phyloP scores from a whole-genome alignment of 208 protist genomes.

The Leishmania guyanensis region DNA sequence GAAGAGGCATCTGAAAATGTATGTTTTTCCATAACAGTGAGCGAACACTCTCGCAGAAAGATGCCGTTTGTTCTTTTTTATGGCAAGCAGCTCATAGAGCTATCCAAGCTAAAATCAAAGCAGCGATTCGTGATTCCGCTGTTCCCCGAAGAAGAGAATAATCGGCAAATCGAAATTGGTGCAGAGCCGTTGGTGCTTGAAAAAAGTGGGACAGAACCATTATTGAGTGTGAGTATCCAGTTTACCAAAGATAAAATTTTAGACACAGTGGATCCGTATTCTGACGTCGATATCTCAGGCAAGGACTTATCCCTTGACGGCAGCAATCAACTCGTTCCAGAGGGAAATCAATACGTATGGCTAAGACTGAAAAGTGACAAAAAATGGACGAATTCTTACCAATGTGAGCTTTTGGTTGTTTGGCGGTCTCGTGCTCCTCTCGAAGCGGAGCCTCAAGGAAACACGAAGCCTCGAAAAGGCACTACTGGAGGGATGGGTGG shows the following conservation, averaged over 20 bases:
- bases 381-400: slow-evolving; percentile 52
- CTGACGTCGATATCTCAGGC: slow-evolving; percentile 12
- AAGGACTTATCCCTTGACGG: slow-evolving; percentile 25
- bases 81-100: slow-evolving; percentile 25
- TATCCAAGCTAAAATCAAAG: slow-evolving; percentile 23
- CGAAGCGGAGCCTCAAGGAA: slow-evolving; percentile 18
- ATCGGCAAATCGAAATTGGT: slow-evolving; percentile 9
- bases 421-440: slow-evolving; percentile 45
- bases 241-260: slow-evolving; percentile 15
- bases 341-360: slow-evolving; percentile 61
- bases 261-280: slow-evolving; percentile 12
- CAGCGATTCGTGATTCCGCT: slow-evolving; percentile 47
- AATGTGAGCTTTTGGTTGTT: slow-evolving; percentile 31
- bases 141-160: slow-evolving; percentile 10
- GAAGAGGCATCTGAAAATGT: slow-evolving; percentile 18
- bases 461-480: slow-evolving; percentile 20
- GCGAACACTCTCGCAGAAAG: slow-evolving; percentile 36
- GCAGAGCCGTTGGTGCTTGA: slow-evolving; percentile 8
- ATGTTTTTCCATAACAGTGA: slow-evolving; percentile 37
- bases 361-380: slow-evolving; percentile 52
- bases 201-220: background rate
- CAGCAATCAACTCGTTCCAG: slow-evolving; percentile 39
- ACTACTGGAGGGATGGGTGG: background rate
- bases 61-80: slow-evolving; percentile 41
- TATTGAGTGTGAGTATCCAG: slow-evolving; percentile 10